A percentile compares a stretch with the other conserved stretches of the same genome.
These are phyloP conservation scores for Kodamaea kakaduensis DNA, from an alignment of 805 yeast genomes.

Conservation along the genomic window DNA sequence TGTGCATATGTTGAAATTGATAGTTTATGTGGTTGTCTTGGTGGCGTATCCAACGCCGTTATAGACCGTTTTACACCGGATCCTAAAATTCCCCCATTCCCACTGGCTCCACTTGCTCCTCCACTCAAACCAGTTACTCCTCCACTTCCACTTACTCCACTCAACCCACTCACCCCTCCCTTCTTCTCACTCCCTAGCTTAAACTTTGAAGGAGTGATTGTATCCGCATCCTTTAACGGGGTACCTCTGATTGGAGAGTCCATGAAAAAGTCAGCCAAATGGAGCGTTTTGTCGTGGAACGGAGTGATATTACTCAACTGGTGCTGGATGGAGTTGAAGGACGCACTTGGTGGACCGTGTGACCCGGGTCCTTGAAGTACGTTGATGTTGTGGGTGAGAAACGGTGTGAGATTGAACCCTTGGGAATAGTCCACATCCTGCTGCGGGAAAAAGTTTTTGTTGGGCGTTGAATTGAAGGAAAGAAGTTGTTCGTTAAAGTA, in stretches of 20 bases:
- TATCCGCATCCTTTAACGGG: conserved; percentile 29
- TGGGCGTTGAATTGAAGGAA: conserved; percentile 36
- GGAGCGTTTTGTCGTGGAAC: conserved; percentile 39
- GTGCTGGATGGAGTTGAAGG: conserved; percentile 17
- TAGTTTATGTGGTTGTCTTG: conserved; percentile 30
- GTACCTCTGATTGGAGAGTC: conserved; percentile 40
- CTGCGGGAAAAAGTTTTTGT: conserved; percentile 17
- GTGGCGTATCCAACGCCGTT: conserved; percentile 36
- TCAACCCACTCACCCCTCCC: too few species aligned
- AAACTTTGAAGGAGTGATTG: conserved; percentile 41
- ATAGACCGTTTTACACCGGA: conserved; percentile 33
- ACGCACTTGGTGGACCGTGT: conserved; percentile 12
- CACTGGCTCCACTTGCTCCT: too few species aligned
- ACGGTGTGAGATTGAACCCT: conserved; percentile 41
- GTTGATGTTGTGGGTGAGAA: conserved; percentile 31
- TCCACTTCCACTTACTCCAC: too few species aligned
- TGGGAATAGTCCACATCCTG: conserved; percentile 26
- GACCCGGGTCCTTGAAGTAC: conserved; percentile 12
- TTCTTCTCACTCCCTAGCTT: conserved; percentile 18
- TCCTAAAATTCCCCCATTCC: too few species aligned
- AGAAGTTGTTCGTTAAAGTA: conserved; percentile 31
- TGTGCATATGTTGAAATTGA: conserved; percentile 19
- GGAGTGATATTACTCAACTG: conserved; percentile 37
- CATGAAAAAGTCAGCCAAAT: conserved; percentile 40
- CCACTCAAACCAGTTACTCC: too few species aligned